Conservation (phyloP, 345 rosid genomes). For the Litchi chinensis region DNA sequence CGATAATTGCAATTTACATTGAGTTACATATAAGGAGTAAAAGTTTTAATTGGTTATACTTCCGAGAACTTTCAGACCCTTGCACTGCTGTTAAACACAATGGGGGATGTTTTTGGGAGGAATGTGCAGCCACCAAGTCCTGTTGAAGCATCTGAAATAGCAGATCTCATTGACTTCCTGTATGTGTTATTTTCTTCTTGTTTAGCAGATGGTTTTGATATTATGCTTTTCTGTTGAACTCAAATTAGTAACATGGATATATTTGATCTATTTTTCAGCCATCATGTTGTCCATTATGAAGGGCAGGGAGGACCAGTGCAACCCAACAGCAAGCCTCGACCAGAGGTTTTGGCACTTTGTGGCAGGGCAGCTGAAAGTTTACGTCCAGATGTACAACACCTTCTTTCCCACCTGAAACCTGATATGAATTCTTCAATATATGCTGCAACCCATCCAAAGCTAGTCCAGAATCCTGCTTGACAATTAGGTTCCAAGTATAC, state of each 20-base stretch:
- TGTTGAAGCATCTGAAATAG: slow-evolving; percentile 79
- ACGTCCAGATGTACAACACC: slow-evolving; percentile 82
- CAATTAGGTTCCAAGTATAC: background rate
- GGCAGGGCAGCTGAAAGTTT: slow-evolving; percentile 73
- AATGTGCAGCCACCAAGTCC: slow-evolving; percentile 54
- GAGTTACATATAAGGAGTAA: background rate
- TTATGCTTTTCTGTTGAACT: background rate
- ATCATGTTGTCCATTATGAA: slow-evolving; percentile 89
- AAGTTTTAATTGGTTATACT: background rate
- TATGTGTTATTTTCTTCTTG: slow-evolving; percentile 36
- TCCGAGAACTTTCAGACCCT: slow-evolving; percentile 55
- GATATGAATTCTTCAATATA: slow-evolving; percentile 72
- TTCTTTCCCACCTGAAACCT: slow-evolving; percentile 82
- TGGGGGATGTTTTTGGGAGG: slow-evolving; percentile 89
- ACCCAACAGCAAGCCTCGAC: slow-evolving; percentile 79
- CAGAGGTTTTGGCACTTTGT: slow-evolving; percentile 66
- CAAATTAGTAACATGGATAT: background rate
- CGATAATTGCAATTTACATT: background rate
- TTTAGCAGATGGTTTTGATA: slow-evolving; percentile 9
- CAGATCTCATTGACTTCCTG: slow-evolving; percentile 89
- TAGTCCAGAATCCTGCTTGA: slow-evolving; percentile 46
- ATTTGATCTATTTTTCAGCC: slow-evolving; percentile 41
- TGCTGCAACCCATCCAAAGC: slow-evolving; percentile 86
- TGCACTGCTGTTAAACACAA: slow-evolving; percentile 54
- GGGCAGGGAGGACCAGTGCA: slow-evolving; percentile 97